Evolutionary conservation across 225 moss, liverwort and hornwort species (phyloP), one percentile per base, ranked within the genome.

Genomic region (Sphagnum contortum): DNA sequence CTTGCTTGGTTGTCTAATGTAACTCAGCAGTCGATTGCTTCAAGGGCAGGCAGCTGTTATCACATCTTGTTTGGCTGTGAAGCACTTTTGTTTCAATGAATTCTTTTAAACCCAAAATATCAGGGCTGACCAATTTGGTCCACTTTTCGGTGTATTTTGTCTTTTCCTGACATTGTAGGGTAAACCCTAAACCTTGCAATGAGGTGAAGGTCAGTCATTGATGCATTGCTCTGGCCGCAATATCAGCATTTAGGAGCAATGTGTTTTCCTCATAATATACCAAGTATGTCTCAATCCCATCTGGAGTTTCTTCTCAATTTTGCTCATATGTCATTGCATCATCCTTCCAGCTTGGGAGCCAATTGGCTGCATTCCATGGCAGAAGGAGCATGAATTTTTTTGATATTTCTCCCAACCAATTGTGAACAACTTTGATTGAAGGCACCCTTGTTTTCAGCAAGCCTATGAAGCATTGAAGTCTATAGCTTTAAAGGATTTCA

Each of bases 401-500:
- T 61, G 8, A 29, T 68, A 75, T n/a, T 52, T 55, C 3, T 68
- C 62, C 51, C 12, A n/a, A 44, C 60, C 79, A 47, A 67, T 65
- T 62, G 55, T 68, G 29, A 61, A 2, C 49, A 60, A 7, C 56
- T 5, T 71, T 1, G 71, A 71, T 48, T 45, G 69, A 6, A 71
- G 75, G 57, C 46, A 2, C 13, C 51, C 14, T 48, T 63, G 48
- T 55, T 9, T 9, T 48, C 69, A 57, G 44, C 61, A 66, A 46
- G 12, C 11, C 8, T 62, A 57, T 12, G 64, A 79, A 2, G 69
- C 60, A 50, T 57, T 82, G 2, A 78, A 74, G 10, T 3, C 62
- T 3, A 67, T 6, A 55, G 68, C 69, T 29, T 65, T 29, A 1
- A 78, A 68, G 64, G 72, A 45, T 65, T 83, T 11, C 77, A 86